phyloP scores from a whole-genome alignment of 2,329 filamentous ascomycete species.

The Botrytis porri region DNA sequence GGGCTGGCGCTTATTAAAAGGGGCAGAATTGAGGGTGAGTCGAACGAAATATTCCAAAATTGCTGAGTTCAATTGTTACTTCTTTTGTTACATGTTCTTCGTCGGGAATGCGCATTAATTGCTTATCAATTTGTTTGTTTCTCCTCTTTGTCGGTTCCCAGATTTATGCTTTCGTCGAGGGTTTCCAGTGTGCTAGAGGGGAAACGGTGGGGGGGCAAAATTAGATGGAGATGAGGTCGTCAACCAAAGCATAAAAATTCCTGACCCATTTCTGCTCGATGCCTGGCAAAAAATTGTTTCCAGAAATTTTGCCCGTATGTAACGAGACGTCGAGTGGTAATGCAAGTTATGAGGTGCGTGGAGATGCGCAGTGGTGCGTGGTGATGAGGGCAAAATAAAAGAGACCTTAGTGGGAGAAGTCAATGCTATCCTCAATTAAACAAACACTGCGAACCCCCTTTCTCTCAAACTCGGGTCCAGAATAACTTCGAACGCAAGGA shows the following conservation, averaged over 20 bases:
- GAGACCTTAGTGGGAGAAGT: background rate
- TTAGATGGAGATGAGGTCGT: background rate
- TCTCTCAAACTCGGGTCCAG: background rate
- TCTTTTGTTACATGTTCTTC: background rate
- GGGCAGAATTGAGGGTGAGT: background rate
- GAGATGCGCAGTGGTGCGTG: background rate
- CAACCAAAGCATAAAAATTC: background rate
- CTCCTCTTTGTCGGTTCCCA: background rate
- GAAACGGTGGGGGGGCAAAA: background rate
- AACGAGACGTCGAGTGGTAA: background rate
- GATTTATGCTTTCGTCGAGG: background rate
- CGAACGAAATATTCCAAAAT: background rate
- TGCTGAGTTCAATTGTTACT: background rate
- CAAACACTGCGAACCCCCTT: background rate
- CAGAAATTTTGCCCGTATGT: background rate
- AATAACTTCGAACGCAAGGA: background rate
- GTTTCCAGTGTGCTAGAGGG: background rate
- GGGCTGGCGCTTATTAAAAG: background rate
- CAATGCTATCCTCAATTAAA: background rate
- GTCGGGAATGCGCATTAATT: background rate
- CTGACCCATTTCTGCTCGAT: no score
- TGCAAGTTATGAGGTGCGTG: background rate
- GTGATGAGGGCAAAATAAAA: background rate
- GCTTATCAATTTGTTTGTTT: background rate
- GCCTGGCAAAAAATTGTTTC: background rate